Conservation (phyloP, 495 filamentous ascomycete species). For the Talaromyces wortmannii region DNA sequence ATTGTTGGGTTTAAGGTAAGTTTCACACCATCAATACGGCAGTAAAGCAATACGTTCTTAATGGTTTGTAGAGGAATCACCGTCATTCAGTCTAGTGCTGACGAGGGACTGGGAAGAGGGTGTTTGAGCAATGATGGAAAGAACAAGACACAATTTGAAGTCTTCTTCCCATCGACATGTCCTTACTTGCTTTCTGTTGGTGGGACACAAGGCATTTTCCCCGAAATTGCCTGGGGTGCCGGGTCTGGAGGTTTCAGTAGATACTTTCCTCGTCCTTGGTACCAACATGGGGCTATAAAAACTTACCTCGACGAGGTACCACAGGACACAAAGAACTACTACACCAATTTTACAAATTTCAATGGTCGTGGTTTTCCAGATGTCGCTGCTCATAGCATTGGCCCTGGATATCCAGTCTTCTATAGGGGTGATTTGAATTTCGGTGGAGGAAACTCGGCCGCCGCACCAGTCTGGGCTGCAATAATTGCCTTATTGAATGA, state of each 20-base stretch:
- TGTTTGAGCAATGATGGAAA: slow-evolving; percentile 62
- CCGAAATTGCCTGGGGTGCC: slow-evolving; percentile 51
- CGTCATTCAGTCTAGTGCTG: slow-evolving; percentile 64
- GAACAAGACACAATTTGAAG: slow-evolving; percentile 57
- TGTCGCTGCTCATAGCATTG: slow-evolving; percentile 54
- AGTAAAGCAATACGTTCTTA: slow-evolving; percentile 59
- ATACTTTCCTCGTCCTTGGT: slow-evolving; percentile 52
- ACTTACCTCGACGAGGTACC: slow-evolving; percentile 47
- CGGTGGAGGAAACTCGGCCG: slow-evolving; percentile 57
- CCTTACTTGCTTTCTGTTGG: slow-evolving; percentile 70
- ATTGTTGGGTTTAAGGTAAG: slow-evolving; percentile 59
- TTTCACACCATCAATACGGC: slow-evolving; percentile 65
- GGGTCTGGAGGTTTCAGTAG: slow-evolving; percentile 65
- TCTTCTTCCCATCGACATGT: slow-evolving; percentile 64
- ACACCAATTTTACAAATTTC: slow-evolving; percentile 42
- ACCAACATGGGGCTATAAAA: slow-evolving; percentile 51
- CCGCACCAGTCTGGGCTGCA: slow-evolving; percentile 57
- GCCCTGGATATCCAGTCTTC: slow-evolving; percentile 39
- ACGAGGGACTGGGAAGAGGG: slow-evolving; percentile 61
- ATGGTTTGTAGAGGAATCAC: slow-evolving; percentile 72
- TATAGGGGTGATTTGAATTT: slow-evolving; percentile 42
- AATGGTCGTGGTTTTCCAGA: slow-evolving; percentile 70
- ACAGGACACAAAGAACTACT: slow-evolving; percentile 39
- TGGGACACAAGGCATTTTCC: slow-evolving; percentile 48
- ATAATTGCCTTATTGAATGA: slow-evolving; percentile 64